Evolutionary conservation across 1,139 yeast genomes (phyloP), one percentile per base, ranked within the genome.

Genomic region (Scheffersomyces lignicola): DNA sequence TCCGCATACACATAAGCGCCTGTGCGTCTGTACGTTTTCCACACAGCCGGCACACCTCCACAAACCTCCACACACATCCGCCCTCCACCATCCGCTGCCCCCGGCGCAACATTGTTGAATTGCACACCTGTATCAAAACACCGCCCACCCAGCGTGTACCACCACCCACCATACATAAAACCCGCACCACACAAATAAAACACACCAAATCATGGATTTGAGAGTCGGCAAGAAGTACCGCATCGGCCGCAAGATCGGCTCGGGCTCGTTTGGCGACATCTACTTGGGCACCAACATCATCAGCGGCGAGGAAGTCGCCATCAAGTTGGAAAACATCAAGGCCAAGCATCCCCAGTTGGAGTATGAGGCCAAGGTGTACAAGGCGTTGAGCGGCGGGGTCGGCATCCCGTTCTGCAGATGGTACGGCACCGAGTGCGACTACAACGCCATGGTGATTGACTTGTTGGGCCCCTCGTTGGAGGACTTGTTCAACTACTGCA

Each of bases 381-480:
- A 85, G 59, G 89, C 95, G 5, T 69, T 90, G 37, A 83, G 95
- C 43, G 97, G 97, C 17, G 97, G 97, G 22, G 92, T 90, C 26
- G 97, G 97, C 25, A 89, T 90, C 39, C 97, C 97, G 3, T 89
- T 88, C 61, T 89, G 89, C 27, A 78, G 97, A 57, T 90, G 96
- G 96, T 92, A 81, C 60, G 98, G 98, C 25, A 85, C 95, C 2
- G 98, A 92, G 59, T 87, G 96, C 50, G 97, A 90, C 58, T 90
- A 88, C 58, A 88, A 92, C 59, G 97, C 97, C 29, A 84, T 92
- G 89, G 97, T 92, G 34, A 89, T 92, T 52, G 98, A 92, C 59
- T 75, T 92, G 38, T 73, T 92, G 52, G 98, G 98, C 6, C 98
- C 98, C 3, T 85, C 96, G 1, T 72, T 92, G 47, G 98, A 92